Base-by-base conservation (phyloP, 2,329 filamentous ascomycete genomes). In the Exophiala phaeomuriformis region DNA sequence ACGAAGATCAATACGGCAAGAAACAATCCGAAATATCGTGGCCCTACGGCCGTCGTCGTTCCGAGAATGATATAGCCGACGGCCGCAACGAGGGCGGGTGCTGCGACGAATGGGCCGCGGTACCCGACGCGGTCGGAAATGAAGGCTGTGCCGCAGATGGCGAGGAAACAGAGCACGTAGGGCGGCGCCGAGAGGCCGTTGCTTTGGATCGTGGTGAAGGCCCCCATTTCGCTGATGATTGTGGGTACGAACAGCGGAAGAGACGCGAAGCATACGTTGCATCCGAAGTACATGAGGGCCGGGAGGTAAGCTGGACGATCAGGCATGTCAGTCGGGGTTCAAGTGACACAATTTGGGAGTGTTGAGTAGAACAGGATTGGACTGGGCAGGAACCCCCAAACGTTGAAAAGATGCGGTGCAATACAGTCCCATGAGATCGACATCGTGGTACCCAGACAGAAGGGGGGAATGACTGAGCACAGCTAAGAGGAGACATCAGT, bases 161-260 rank as follows among this genome's bases (percentile, higher is more conserved):
- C 69, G 8, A 86, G 60, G 65, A 85, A 88, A 2, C 84, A 77
- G n/a, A 85, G 68, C 60, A 88, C 80, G 66, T 85, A 88, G 0
- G 85, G 84, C 1, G 85, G 85, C 0, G 85, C 84, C 0, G 83
- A 84, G 9, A 90, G 76, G 1, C 85, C 86, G 67, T 90, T 85
- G 0, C 86, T 82, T 53, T 82, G 74, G 55, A 88, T 77, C 6
- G 76, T 71, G 0, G 76, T 78, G 68, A 84, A 88, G 8, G 50
- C 35, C 4, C 85, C 85, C 81, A 89, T 86, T 49, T 79, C 74
- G 46, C 74, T 68, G 10, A 85, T 71, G 59, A 85, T 82, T 1
- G 80, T 78, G 0, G 82, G 82, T 1, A 85, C 72, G 63, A 84
- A 86, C 1, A 84, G 79, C 0, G 83, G 81, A 2, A 86, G 72